Evolutionary conservation across 352 stramenopile species (phyloP).

Genomic region (Globisporangium irregulare): DNA sequence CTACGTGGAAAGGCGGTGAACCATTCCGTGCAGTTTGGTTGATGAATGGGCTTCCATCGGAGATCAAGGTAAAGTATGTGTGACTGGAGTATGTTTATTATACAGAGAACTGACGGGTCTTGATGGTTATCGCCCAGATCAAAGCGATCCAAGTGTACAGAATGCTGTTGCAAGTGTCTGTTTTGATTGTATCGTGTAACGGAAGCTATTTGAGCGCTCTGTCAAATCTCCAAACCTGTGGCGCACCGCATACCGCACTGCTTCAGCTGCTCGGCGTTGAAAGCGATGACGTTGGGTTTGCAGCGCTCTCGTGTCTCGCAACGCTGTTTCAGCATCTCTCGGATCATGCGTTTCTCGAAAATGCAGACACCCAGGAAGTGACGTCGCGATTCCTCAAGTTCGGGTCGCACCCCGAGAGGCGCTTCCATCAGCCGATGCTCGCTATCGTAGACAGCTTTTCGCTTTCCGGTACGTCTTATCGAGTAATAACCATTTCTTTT

Average conservation of each 20-base stretch:
- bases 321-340: constrained; percentile 15
- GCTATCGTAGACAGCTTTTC: constrained; percentile 53
- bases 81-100: neutral
- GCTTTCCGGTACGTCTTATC: constrained; percentile 27
- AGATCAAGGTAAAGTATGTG: constrained; percentile 10
- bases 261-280: constrained; percentile 26
- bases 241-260: constrained; percentile 28
- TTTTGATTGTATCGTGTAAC: neutral
- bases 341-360: constrained; percentile 22
- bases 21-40: constrained; percentile 24
- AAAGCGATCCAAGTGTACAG: constrained; percentile 25
- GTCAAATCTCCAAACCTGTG: constrained; percentile 31
- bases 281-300: constrained; percentile 28
- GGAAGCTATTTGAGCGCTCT: constrained; percentile 10
- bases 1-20: constrained; percentile 45
- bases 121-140: constrained; percentile 5
- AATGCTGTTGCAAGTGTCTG: constrained; percentile 21
- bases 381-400: constrained; percentile 28
- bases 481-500: neutral
- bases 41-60: neutral
- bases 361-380: constrained; percentile 28
- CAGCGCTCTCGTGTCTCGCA: constrained; percentile 36
- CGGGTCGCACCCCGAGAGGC: constrained; percentile 27
- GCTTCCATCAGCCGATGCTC: constrained; percentile 39
- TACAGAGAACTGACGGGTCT: neutral